Percentiles rank a stretch among this genome's conserved stretches.
Evolutionary conservation across 192 early-diverging fungal species (phyloP).

Genomic region (Neocallimastix lanati): DNA sequence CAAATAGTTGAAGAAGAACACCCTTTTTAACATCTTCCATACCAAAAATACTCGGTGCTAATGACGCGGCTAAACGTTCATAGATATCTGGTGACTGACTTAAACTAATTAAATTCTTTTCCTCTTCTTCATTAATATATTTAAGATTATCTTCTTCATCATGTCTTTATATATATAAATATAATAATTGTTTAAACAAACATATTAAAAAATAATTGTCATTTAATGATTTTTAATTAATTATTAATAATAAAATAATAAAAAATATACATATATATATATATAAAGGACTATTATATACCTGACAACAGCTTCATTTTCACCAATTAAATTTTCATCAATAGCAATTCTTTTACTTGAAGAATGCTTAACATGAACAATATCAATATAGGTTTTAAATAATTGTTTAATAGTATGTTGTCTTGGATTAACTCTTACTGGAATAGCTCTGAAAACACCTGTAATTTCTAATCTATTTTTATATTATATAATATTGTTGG

Average conservation of each 20-base stretch:
- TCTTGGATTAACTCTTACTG: conserved; percentile 77
- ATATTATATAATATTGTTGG: no score
- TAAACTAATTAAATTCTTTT: conserved; percentile 42
- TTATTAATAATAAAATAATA: background rate
- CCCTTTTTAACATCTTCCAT: conserved; percentile 98
- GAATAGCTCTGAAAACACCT: conserved; percentile 80
- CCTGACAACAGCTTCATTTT: conserved; percentile 28
- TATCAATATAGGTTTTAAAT: conserved; percentile 89
- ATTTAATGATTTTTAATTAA: no score
- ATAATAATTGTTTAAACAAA: no score
- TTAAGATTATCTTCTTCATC: conserved; percentile 25
- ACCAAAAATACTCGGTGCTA: conserved; percentile 88
- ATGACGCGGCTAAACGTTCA: conserved; percentile 59
- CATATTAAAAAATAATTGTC: no score
- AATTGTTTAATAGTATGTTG: conserved; percentile 72
- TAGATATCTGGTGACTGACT: conserved; percentile 51
- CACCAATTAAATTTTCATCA: conserved; percentile 21
- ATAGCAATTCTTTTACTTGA: conserved; percentile 51
- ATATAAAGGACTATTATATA: no score
- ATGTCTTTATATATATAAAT: conserved; percentile 12
- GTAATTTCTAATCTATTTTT: conserved; percentile 68
- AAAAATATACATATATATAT: no score
- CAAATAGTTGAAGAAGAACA: conserved; percentile 84
- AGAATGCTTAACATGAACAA: conserved; percentile 73
- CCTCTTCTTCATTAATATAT: conserved; percentile 22